Conservation (phyloP, 345 rosid species). For the Syzygium jambos region DNA sequence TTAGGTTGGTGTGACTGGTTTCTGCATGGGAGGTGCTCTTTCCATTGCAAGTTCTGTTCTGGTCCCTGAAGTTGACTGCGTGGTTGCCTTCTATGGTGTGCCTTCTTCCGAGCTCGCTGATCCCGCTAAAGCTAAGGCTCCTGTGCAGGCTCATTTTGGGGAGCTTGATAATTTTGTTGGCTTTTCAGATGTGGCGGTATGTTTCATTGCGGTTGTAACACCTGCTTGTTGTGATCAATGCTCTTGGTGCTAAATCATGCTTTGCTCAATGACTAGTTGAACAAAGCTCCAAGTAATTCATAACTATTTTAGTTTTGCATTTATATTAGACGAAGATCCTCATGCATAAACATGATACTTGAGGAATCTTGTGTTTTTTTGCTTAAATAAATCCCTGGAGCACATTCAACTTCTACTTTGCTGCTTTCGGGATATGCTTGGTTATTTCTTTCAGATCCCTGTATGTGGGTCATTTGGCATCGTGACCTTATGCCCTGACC, state of each 20-base stretch:
- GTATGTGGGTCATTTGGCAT: neutral
- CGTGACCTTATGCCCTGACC: neutral
- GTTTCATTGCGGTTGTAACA: neutral
- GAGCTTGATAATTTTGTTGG: constrained; percentile 83
- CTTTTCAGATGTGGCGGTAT: constrained; percentile 77
- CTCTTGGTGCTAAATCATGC: neutral
- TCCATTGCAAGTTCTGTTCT: constrained; percentile 89
- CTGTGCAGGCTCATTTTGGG: constrained; percentile 86
- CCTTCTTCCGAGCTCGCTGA: constrained; percentile 87
- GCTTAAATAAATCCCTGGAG: neutral
- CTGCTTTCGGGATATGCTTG: neutral
- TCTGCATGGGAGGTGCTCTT: constrained; percentile 94
- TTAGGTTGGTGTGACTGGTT: constrained; percentile 94
- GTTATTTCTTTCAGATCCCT: neutral
- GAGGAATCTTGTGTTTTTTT: neutral
- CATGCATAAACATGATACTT: neutral
- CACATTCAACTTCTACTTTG: neutral
- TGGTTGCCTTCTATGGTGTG: constrained; percentile 79
- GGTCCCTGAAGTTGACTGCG: constrained; percentile 82
- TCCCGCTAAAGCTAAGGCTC: constrained; percentile 73
- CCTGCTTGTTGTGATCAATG: neutral
- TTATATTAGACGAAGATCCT: neutral
- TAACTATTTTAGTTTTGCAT: neutral
- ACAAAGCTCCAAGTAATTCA: neutral
- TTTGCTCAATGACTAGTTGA: neutral